These are phyloP conservation scores for Begonia peltatifolia DNA, from an alignment of 306 rosid genomes.

Conservation along the genomic window DNA sequence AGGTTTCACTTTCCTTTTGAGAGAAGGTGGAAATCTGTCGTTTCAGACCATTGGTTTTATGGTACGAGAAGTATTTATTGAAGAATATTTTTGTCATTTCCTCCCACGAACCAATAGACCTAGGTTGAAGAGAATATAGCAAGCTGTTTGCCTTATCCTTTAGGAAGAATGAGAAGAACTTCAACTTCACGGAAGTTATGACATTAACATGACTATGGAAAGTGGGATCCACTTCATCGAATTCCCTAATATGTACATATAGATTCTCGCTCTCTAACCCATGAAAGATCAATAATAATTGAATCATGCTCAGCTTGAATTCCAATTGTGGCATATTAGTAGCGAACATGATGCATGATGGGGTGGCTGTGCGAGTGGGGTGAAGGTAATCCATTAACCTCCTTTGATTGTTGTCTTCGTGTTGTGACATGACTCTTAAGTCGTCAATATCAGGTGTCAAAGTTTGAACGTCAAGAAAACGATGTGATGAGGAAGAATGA, in stretches of 20 bases:
- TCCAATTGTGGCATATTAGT: background rate
- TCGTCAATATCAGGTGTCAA: too few species aligned
- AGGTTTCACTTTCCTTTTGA: background rate
- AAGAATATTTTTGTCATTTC: background rate
- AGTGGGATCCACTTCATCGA: conserved; percentile 1
- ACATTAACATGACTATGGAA: background rate
- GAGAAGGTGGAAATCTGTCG: background rate
- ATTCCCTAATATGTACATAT: conserved; percentile 2
- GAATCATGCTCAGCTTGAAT: background rate
- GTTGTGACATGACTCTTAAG: too few species aligned
- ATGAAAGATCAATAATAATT: conserved; percentile 1
- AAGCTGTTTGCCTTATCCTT: conserved; percentile 2
- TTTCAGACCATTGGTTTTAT: conserved; percentile 1
- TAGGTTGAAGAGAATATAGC: background rate
- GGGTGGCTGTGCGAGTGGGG: background rate
- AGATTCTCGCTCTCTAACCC: conserved; percentile 1
- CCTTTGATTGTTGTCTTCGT: too few species aligned
- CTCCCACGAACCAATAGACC: conserved; percentile 1
- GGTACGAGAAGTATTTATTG: background rate
- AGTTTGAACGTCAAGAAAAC: too few species aligned
- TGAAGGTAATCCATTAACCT: background rate
- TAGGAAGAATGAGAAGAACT: background rate
- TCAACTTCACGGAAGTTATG: background rate
- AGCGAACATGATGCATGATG: background rate
- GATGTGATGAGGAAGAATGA: too few species aligned